phyloP scores from a whole-genome alignment of 306 rosid species.

The Inga laurina region DNA sequence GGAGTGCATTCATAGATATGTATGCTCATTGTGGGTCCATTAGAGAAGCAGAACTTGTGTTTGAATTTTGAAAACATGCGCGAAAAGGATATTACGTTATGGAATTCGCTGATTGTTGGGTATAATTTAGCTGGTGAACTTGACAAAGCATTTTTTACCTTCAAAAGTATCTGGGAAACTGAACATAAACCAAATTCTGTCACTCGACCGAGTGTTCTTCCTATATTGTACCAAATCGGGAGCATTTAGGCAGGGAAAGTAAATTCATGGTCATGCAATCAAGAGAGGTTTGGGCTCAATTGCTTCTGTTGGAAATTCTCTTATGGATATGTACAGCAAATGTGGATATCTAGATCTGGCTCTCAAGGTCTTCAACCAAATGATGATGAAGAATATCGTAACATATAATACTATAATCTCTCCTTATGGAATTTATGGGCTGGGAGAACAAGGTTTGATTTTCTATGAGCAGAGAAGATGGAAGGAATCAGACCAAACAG shows the following conservation, averaged over 20 bases:
- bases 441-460: slow-evolving; percentile 41
- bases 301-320: slow-evolving; percentile 42
- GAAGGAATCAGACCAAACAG: slow-evolving; percentile 49
- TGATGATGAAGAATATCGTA: slow-evolving; percentile 42
- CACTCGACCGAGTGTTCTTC: slow-evolving; percentile 48
- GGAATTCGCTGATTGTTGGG: slow-evolving; percentile 54
- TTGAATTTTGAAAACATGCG: slow-evolving; percentile 37
- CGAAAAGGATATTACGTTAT: slow-evolving; percentile 35
- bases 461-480: slow-evolving; percentile 40
- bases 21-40: slow-evolving; percentile 50
- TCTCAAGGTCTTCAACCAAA: slow-evolving; percentile 44
- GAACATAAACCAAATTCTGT: slow-evolving; percentile 46
- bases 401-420: slow-evolving; percentile 51
- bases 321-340: slow-evolving; percentile 52
- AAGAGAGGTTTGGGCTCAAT: slow-evolving; percentile 34
- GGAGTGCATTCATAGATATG: slow-evolving; percentile 48
- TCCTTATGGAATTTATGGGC: slow-evolving; percentile 51
- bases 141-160: slow-evolving; percentile 35
- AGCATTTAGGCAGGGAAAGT: slow-evolving; percentile 47
- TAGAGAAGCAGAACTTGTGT: slow-evolving; percentile 40
- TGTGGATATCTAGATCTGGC: slow-evolving; percentile 47
- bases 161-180: slow-evolving; percentile 39
- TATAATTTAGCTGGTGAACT: slow-evolving; percentile 39
- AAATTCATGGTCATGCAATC: slow-evolving; percentile 52
- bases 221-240: slow-evolving; percentile 48